These are phyloP conservation scores for Trichoderma breve DNA, from an alignment of 2,329 filamentous ascomycete genomes.

Conservation along the genomic window DNA sequence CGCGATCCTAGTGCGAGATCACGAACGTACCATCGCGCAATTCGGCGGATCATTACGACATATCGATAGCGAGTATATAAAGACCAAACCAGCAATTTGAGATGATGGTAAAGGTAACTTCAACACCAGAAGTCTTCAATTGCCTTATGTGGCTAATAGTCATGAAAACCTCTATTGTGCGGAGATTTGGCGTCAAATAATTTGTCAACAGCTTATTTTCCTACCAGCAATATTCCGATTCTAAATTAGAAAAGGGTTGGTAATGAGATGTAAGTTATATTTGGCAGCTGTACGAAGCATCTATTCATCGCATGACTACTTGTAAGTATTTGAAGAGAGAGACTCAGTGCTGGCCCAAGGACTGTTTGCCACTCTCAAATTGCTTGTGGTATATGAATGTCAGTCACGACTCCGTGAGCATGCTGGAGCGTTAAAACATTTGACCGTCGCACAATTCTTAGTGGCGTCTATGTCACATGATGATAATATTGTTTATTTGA, in stretches of 20 bases:
- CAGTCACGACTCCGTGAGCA: neutral
- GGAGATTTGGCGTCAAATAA: neutral
- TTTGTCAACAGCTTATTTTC: neutral
- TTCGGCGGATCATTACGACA: slow-evolving; percentile 3
- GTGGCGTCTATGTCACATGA: neutral
- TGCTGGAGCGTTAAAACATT: neutral
- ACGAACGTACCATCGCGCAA: slow-evolving; percentile 10
- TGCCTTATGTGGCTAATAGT: neutral
- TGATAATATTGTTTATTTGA: neutral
- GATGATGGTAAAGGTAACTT: neutral
- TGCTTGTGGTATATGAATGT: neutral
- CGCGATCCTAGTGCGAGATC: slow-evolving; percentile 8
- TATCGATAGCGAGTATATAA: neutral
- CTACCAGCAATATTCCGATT: neutral
- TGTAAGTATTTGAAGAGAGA: neutral
- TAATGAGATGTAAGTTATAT: neutral
- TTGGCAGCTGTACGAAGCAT: neutral
- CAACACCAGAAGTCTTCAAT: neutral
- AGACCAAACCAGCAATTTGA: neutral
- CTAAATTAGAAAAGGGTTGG: neutral
- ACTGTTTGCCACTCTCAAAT: neutral
- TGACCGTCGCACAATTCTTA: neutral
- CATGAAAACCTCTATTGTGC: too few relatives aligned
- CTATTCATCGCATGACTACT: neutral
- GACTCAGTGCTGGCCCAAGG: neutral